Evolutionary conservation across 2,329 filamentous ascomycete genomes (phyloP), one percentile per base, ranked within the genome.

Genomic region (Aschersonia sp.): DNA sequence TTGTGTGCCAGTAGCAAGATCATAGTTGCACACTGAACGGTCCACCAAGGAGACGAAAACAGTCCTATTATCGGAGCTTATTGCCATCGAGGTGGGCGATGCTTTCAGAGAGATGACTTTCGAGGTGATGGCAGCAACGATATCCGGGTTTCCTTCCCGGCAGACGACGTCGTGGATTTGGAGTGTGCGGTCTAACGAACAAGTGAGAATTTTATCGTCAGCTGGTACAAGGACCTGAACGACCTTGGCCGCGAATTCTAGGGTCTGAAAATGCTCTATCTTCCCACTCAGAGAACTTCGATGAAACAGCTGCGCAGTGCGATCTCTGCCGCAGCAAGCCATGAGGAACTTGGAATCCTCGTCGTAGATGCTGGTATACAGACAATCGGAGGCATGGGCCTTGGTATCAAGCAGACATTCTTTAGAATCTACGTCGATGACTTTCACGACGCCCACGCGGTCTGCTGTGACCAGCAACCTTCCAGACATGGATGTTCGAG

Each of bases 161-260:
- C 77, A 77, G 22, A 90, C 76, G 30, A 88, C 67, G 47, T 95
- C 84, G 51, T 92, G 77, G 22, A 95, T 72, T 45, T 95, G 83
- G 45, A 95, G 69, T 1, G 87, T 94, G 41, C 92, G 80, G 63
- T 98, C 92, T 45, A 87, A 73, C 2, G 90, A 95, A 56, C 84
- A 89, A 1, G 92, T 95, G 22, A 97, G 73, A 43, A 97, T 67
- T 52, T 74, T 81, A 60, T 87, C 77, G 41, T 83, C 75, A 3
- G 84, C 77, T 49, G 94, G 87, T 7, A 89, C 72, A 31, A 95
- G 67, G 31, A 72, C 73, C 58, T 82, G 81, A 47, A 76, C 83
- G 14, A 98, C 89, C 52, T 86, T 85, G 29, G 88, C 87, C 32
- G 88, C 81, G 63, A 97, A 94, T 55, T 98, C 90, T 48, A 97